Evolutionary conservation across 345 rosid genomes (phyloP).

Genomic region (Gynandropsis gynandra): DNA sequence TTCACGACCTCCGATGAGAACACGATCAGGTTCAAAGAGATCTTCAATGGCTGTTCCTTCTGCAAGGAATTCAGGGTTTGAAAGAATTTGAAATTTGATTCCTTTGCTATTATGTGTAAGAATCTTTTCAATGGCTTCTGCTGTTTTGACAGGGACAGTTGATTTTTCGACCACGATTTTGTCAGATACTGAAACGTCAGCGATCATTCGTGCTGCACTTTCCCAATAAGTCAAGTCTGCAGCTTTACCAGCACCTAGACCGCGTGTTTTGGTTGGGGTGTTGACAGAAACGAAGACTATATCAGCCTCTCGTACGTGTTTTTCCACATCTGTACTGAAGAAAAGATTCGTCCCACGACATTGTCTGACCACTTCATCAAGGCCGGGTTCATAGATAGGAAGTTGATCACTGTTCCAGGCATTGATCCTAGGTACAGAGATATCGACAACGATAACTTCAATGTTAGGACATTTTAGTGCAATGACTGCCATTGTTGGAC

Average conservation of each 20-base stretch:
- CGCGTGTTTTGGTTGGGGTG: conserved; percentile 63
- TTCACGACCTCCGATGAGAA: conserved; percentile 75
- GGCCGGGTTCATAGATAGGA: conserved; percentile 82
- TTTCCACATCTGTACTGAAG: conserved; percentile 70
- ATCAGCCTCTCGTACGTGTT: conserved; percentile 59
- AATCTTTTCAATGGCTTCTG: conserved; percentile 72
- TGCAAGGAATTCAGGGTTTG: conserved; percentile 73
- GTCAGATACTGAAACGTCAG: conserved; percentile 64
- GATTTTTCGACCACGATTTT: conserved; percentile 76
- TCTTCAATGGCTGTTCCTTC: conserved; percentile 69
- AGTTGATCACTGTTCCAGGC: conserved; percentile 79
- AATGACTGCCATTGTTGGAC: conserved; percentile 77
- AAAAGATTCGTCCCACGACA: conserved; percentile 65
- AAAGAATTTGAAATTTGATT: conserved; percentile 72
- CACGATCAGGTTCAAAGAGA: conserved; percentile 53
- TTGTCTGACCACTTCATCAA: conserved; percentile 57
- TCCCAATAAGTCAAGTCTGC: conserved; percentile 82
- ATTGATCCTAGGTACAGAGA: conserved; percentile 45
- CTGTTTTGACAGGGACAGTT: conserved; percentile 68
- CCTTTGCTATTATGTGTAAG: conserved; percentile 75
- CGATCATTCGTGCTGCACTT: conserved; percentile 73
- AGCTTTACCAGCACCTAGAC: conserved; percentile 82
- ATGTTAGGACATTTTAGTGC: conserved; percentile 65
- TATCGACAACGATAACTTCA: conserved; percentile 68
- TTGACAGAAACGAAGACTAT: too few species aligned